These are phyloP conservation scores for Bipolaris gigantea DNA, from an alignment of 2,329 filamentous ascomycete genomes.

Conservation along the genomic window DNA sequence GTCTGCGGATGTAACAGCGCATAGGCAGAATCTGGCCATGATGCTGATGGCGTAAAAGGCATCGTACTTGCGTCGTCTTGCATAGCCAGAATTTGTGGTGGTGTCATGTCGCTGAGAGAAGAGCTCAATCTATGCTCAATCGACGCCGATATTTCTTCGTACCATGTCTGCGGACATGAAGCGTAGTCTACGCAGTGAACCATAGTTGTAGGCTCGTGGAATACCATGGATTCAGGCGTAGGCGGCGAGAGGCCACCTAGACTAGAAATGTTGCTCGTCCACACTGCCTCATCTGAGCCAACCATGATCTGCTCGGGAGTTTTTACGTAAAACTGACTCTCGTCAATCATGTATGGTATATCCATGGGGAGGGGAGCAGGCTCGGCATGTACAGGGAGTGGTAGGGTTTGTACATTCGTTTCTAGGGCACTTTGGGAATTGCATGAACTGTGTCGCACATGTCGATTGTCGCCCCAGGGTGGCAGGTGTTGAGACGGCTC, in stretches of 20 bases:
- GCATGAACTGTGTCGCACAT: conserved; percentile 31
- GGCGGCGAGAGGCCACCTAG: conserved; percentile 16
- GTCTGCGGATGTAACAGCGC: not conserved
- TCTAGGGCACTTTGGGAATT: conserved; percentile 35
- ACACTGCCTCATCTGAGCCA: conserved; percentile 20
- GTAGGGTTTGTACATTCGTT: conserved; percentile 26
- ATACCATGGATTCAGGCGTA: conserved; percentile 34
- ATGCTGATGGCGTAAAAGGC: not conserved
- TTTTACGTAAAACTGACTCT: conserved; percentile 28
- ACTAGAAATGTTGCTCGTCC: conserved; percentile 13
- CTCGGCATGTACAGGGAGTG: conserved; percentile 28
- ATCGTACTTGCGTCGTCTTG: not conserved
- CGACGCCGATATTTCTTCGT: conserved; percentile 24
- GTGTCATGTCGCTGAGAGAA: not conserved
- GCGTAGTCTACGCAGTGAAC: conserved; percentile 26
- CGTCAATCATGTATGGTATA: conserved; percentile 26
- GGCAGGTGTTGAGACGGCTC: conserved; percentile 30
- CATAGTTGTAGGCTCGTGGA: conserved; percentile 27
- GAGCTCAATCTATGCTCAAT: conserved; percentile 13
- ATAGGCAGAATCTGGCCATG: not conserved
- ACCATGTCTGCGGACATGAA: conserved; percentile 28
- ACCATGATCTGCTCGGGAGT: conserved; percentile 28
- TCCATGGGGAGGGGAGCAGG: conserved; percentile 36
- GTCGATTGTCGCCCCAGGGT: conserved; percentile 20
- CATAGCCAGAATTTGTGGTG: not conserved